Evolutionary conservation across 768 basidiomycete genomes (phyloP), one percentile per base, ranked within the genome.

Genomic region (Naganishia vaughanmartiniae): DNA sequence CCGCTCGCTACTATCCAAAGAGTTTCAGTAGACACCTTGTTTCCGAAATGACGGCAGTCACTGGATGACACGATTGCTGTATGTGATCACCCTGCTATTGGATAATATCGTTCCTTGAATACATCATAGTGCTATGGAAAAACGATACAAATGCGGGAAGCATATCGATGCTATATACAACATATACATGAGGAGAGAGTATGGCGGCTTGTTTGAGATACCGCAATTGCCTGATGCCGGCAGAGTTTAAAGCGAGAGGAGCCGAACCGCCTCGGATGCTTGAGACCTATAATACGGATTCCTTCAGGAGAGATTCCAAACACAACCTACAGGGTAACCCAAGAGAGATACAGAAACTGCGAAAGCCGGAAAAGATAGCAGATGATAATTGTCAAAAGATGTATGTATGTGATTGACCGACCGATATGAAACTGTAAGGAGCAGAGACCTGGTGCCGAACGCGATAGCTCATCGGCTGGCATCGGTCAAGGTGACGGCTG

Each of bases 401-500:
- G n/a, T 7, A 24, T 51, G n/a, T 7, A n/a, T 26, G 42, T 42
- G 42, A n/a, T n/a, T 12, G 48, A 51, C n/a, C 39, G 15, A 15
- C 39, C 24, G n/a, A 51, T 1, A 51, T 51, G 48, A 24, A 12
- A 51, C 48, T 26, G 24, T 21, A 51, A 51, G 15, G 9, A 10
- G 31, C 26, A 65, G 19, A 1, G 60, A 34, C 6, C 19, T 15
- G 24, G 24, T 24, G 48, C n/a, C 24, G 21, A 7, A 21, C 21
- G 46, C 15, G 6, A 51, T 51, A n/a, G 6, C 4, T 63, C 24
- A 63, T 28, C 60, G 60, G 28, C n/a, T 45, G 42, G 60, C 30
- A 45, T 63, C 60, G 7, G 60, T 63, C 24, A 63, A n/a, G n/a
- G 39, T 63, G 14, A 63, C 60, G 1, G 60, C 60, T 15, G 60